phyloP scores from a whole-genome alignment of 2,329 filamentous ascomycete species.

The Diaporthe vaccinii region DNA sequence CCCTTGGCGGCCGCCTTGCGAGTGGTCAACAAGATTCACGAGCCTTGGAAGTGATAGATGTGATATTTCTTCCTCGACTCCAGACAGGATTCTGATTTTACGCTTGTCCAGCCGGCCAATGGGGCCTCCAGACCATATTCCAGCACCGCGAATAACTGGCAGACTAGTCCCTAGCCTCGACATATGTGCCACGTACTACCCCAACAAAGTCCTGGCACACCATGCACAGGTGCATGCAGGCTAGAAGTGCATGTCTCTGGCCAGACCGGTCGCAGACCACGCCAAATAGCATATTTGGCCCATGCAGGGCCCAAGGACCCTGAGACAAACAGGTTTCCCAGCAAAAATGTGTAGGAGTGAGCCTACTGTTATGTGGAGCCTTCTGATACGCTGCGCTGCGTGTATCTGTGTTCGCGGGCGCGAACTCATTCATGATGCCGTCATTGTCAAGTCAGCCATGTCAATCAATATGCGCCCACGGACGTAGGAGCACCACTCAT shows the following conservation, averaged over 20 bases:
- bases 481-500: not conserved
- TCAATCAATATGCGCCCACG: not conserved
- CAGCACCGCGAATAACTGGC: not conserved
- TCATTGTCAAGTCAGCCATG: slow-evolving; percentile 6
- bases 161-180: not conserved
- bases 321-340: slow-evolving; percentile 19
- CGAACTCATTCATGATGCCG: not conserved
- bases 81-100: not conserved
- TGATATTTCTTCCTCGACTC: not conserved
- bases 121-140: not conserved
- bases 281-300: not conserved
- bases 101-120: not conserved
- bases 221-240: not conserved
- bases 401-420: not conserved
- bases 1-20: slow-evolving; percentile 21
- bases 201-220: not conserved
- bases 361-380: not conserved
- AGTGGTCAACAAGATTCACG: slow-evolving; percentile 28
- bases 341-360: not conserved
- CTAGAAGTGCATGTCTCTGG: not conserved
- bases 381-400: not conserved
- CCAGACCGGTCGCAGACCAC: slow-evolving; percentile 3
- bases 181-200: not conserved
- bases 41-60: slow-evolving; percentile 5
- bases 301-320: slow-evolving; percentile 32